Evolutionary conservation across 305 asterid genomes (phyloP).

Genomic region (Fraxinus nigra): DNA sequence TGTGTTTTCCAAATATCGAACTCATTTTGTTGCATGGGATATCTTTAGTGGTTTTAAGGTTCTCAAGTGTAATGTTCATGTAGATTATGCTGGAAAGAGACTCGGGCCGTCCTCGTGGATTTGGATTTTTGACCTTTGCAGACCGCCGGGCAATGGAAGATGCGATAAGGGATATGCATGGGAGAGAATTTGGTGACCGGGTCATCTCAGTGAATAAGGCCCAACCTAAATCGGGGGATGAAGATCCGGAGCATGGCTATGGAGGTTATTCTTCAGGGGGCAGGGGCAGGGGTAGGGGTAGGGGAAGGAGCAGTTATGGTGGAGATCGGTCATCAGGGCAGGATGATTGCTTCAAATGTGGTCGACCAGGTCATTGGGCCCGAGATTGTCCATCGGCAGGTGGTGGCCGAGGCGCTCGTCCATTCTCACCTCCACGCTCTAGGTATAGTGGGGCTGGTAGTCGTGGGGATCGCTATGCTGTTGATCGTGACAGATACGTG

Average conservation of each 20-base stretch:
- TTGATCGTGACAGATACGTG: conserved; percentile 61
- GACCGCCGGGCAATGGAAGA: conserved; percentile 94
- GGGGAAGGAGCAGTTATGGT: conserved; percentile 52
- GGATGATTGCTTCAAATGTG: conserved; percentile 95
- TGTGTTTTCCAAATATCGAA: not conserved
- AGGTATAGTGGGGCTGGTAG: conserved; percentile 60
- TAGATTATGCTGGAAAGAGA: conserved; percentile 94
- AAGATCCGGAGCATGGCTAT: conserved; percentile 67
- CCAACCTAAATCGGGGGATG: conserved; percentile 78
- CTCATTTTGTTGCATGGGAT: not conserved
- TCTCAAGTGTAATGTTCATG: conserved; percentile 23
- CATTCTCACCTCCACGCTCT: conserved; percentile 66
- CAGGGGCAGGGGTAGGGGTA: conserved; percentile 5
- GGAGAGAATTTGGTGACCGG: conserved; percentile 84
- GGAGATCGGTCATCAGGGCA: conserved; percentile 80
- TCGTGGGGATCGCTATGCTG: conserved; percentile 69
- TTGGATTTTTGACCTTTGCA: conserved; percentile 90
- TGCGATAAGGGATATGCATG: conserved; percentile 94
- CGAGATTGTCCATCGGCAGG: conserved; percentile 87
- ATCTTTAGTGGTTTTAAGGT: not conserved
- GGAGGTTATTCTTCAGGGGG: conserved; percentile 54
- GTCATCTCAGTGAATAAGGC: conserved; percentile 94
- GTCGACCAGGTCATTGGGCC: conserved; percentile 98
- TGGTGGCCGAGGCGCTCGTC: conserved; percentile 71
- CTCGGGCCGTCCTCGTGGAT: conserved; percentile 99